Evolutionary conservation across 257 asterid genomes (phyloP).

Genomic region (Capsicum rhomboideum): DNA sequence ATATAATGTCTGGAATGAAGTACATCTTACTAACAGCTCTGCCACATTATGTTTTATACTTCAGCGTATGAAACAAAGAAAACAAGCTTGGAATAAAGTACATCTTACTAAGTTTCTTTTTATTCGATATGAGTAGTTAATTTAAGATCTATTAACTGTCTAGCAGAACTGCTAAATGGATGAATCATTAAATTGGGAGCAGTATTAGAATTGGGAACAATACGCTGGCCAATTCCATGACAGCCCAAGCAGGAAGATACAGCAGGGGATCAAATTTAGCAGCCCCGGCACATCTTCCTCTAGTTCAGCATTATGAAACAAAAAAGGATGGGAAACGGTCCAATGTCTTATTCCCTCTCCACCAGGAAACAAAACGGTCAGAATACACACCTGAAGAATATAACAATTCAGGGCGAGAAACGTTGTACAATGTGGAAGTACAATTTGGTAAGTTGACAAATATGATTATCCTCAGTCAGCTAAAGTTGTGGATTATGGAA

Average conservation of each 20-base stretch:
- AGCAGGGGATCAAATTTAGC: neutral
- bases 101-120: neutral
- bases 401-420: neutral
- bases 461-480: neutral
- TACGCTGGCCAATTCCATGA: neutral
- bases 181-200: neutral
- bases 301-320: neutral
- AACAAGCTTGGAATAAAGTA: neutral
- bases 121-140: neutral
- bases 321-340: neutral
- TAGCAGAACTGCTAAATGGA: neutral
- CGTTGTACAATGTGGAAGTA: neutral
- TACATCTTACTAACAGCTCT: neutral
- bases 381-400: neutral
- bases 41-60: neutral
- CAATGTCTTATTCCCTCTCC: neutral
- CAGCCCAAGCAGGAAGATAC: neutral
- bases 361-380: neutral
- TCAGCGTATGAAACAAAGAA: neutral
- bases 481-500: neutral
- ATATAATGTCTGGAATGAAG: neutral
- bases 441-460: neutral
- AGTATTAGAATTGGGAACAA: neutral
- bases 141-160: neutral
- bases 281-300: neutral